Percentiles rank a stretch among this genome's conserved stretches.
Conservation (phyloP, 495 filamentous ascomycete genomes). For the Xylaria intraflava region DNA sequence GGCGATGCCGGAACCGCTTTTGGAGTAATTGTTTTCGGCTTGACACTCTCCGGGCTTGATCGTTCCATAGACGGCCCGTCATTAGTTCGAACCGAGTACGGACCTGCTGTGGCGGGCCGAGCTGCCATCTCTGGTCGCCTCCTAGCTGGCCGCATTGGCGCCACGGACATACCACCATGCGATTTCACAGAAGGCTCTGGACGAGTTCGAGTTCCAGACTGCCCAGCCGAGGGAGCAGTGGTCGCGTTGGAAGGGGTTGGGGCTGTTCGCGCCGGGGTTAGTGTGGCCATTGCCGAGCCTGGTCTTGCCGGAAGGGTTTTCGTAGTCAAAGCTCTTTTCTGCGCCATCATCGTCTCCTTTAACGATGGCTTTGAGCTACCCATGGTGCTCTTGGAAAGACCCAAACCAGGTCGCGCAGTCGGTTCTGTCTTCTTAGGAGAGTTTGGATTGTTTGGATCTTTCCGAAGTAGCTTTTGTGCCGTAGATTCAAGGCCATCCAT, state of each 20-base stretch:
- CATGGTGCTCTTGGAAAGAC: constrained; percentile 52
- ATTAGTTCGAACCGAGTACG: constrained; percentile 49
- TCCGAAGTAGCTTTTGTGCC: constrained; percentile 67
- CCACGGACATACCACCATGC: constrained; percentile 48
- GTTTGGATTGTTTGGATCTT: constrained; percentile 74
- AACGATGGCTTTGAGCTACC: constrained; percentile 53
- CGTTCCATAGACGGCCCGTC: constrained; percentile 37
- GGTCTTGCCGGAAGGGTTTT: constrained; percentile 61
- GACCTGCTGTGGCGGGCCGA: constrained; percentile 50
- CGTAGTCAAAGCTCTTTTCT: constrained; percentile 60
- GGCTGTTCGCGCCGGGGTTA: constrained; percentile 51
- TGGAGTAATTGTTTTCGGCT: constrained; percentile 33
- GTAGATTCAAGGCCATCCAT: constrained; percentile 67
- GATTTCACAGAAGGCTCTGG: constrained; percentile 36
- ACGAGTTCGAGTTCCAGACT: constrained; percentile 35
- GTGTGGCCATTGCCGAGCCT: constrained; percentile 64
- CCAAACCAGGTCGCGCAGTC: constrained; percentile 41
- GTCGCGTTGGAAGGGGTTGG: constrained; percentile 39
- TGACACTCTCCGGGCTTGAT: constrained; percentile 31
- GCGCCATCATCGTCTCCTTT: constrained; percentile 72
- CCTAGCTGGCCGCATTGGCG: constrained; percentile 48
- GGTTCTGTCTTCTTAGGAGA: constrained; percentile 48
- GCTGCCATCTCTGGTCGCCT: constrained; percentile 43
- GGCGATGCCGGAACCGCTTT: constrained; percentile 36
- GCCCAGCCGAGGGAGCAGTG: constrained; percentile 31